Conservation (phyloP, 305 asterid genomes). For the Fraxinus sp. region DNA sequence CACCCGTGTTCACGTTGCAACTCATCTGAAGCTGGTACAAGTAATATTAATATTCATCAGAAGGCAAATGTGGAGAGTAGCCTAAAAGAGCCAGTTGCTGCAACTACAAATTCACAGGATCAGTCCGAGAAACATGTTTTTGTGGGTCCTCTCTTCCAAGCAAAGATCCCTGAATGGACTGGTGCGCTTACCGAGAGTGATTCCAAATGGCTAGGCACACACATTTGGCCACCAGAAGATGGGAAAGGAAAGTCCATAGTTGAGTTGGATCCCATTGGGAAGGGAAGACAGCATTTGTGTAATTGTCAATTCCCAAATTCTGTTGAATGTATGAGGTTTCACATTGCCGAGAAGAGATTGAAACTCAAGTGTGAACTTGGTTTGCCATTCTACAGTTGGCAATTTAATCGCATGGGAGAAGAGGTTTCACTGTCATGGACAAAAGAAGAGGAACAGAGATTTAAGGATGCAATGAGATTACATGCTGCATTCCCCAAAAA, state of each 20-base stretch:
- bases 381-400: constrained; percentile 49
- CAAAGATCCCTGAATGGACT: constrained; percentile 69
- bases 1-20: constrained; percentile 43
- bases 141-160: constrained; percentile 54
- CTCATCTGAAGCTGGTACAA: constrained; percentile 30
- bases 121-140: constrained; percentile 29
- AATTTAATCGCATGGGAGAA: constrained; percentile 81
- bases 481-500: constrained; percentile 30
- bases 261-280: constrained; percentile 38
- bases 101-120: constrained; percentile 19
- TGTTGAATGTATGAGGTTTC: constrained; percentile 69
- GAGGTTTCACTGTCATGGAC: constrained; percentile 91
- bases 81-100: constrained; percentile 20
- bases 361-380: constrained; percentile 58
- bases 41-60: constrained; percentile 27
- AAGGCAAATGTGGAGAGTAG: constrained; percentile 28
- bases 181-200: constrained; percentile 50
- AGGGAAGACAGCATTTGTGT: constrained; percentile 48
- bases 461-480: constrained; percentile 49
- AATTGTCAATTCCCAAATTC: constrained; percentile 47
- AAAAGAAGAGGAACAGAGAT: constrained; percentile 52
- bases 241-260: constrained; percentile 17
- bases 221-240: constrained; percentile 54
- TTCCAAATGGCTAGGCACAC: constrained; percentile 80
- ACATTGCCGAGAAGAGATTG: constrained; percentile 66